Evolutionary conservation across 352 stramenopile genomes (phyloP).

Genomic region (Saprolegnia parasitica): DNA sequence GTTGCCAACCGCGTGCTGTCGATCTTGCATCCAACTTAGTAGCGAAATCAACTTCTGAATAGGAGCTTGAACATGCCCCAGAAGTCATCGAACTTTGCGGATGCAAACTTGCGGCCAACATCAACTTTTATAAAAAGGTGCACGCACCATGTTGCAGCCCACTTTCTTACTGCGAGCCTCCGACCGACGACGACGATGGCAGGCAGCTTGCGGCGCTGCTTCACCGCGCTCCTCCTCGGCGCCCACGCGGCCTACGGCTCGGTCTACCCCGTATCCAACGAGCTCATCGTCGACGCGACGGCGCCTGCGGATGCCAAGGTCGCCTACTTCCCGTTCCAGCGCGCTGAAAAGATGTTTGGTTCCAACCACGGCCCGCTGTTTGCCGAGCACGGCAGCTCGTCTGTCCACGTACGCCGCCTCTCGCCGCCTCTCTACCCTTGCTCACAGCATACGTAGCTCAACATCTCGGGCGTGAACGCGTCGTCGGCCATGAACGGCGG

Average conservation of each 20-base stretch:
- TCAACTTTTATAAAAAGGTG: too few relatives aligned
- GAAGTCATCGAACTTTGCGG: too few relatives aligned
- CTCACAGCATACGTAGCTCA: conserved; percentile 36
- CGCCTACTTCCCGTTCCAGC: conserved; percentile 53
- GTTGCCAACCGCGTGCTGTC: background rate
- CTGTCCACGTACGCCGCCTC: conserved; percentile 44
- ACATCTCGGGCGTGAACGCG: conserved; percentile 67
- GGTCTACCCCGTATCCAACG: conserved; percentile 14
- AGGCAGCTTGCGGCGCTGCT: background rate
- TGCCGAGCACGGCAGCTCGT: conserved; percentile 55
- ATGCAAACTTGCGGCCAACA: too few relatives aligned
- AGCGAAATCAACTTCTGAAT: background rate
- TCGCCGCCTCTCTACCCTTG: conserved; percentile 1
- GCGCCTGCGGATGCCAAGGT: background rate
- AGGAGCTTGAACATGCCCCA: too few relatives aligned
- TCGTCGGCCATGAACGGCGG: conserved; percentile 58
- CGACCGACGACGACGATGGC: background rate
- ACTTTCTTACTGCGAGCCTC: background rate
- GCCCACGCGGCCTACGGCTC: background rate
- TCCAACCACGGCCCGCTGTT: conserved; percentile 65
- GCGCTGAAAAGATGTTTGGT: conserved; percentile 83
- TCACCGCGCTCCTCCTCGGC: background rate
- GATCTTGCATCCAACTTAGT: background rate
- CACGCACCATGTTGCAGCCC: too few relatives aligned
- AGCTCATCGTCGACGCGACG: background rate